These are phyloP conservation scores for Pulicaria dysenterica DNA, from an alignment of 129 eudicot genomes.

Conservation along the genomic window DNA sequence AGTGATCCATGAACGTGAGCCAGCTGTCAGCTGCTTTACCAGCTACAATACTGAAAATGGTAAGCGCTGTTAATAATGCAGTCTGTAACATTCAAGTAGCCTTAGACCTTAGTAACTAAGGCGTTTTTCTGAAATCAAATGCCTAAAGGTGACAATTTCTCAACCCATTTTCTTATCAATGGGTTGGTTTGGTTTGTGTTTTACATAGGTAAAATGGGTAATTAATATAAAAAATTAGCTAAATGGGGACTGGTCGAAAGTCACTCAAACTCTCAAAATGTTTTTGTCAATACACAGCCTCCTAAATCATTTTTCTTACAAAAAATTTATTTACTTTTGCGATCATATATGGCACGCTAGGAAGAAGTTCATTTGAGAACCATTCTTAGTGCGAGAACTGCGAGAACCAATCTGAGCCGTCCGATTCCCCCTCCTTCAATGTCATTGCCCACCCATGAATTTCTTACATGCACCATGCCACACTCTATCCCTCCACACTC, in stretches of 20 bases:
- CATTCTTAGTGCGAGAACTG: too few relatives aligned
- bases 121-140: not conserved
- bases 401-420: too few relatives aligned
- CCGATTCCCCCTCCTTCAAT: too few relatives aligned
- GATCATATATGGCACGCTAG: too few relatives aligned
- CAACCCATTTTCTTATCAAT: not conserved
- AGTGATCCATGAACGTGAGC: conserved; percentile 56
- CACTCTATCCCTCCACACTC: too few relatives aligned
- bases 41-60: conserved; percentile 51
- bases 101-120: not conserved
- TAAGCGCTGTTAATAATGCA: conserved; percentile 13
- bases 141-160: not conserved
- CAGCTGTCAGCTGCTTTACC: conserved; percentile 73
- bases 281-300: not conserved
- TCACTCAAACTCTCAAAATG: not conserved
- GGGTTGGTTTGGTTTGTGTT: not conserved
- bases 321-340: too few relatives aligned
- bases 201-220: not conserved
- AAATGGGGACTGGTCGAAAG: not conserved
- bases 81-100: conserved; percentile 4
- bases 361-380: too few relatives aligned
- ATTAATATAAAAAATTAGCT: not conserved
- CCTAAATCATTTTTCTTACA: not conserved
- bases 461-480: too few relatives aligned
- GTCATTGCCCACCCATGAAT: too few relatives aligned